phyloP scores from a whole-genome alignment of 305 asterid species.

The Plantago coronopus region DNA sequence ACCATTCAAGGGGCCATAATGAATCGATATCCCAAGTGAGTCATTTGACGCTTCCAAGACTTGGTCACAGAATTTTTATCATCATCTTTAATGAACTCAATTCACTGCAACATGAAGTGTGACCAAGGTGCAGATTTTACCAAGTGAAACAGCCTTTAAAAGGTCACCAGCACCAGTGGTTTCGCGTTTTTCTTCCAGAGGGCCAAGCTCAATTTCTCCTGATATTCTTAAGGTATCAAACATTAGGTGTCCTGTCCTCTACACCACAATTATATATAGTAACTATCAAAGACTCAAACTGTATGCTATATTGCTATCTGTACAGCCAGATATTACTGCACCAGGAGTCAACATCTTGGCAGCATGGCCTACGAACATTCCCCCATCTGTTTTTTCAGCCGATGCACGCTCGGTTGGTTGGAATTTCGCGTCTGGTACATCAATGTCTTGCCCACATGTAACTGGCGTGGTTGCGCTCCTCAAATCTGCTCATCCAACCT shows the following conservation, averaged over 20 bases:
- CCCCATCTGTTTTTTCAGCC: constrained; percentile 32
- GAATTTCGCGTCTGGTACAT: constrained; percentile 58
- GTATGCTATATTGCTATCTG: neutral
- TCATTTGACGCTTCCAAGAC: neutral
- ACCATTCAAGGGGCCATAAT: constrained; percentile 44
- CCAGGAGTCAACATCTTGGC: constrained; percentile 55
- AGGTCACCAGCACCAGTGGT: constrained; percentile 49
- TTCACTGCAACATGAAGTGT: constrained; percentile 20
- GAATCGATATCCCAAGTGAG: constrained; percentile 25
- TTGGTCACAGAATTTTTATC: neutral
- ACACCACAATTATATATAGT: too few relatives aligned
- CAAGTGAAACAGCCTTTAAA: constrained; percentile 39
- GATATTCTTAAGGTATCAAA: constrained; percentile 54
- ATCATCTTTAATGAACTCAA: neutral
- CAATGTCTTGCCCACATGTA: constrained; percentile 76
- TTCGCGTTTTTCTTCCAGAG: constrained; percentile 56
- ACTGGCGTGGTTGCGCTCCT: constrained; percentile 54
- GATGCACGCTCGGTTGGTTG: constrained; percentile 41
- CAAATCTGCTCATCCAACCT: constrained; percentile 49
- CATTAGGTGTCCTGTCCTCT: neutral
- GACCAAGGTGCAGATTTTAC: constrained; percentile 38
- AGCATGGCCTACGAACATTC: constrained; percentile 53
- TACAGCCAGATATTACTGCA: constrained; percentile 64
- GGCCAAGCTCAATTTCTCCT: constrained; percentile 67
- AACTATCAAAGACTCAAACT: too few relatives aligned